These are phyloP conservation scores for Euphorbia lathyris DNA, from an alignment of 345 rosid genomes.

Conservation along the genomic window DNA sequence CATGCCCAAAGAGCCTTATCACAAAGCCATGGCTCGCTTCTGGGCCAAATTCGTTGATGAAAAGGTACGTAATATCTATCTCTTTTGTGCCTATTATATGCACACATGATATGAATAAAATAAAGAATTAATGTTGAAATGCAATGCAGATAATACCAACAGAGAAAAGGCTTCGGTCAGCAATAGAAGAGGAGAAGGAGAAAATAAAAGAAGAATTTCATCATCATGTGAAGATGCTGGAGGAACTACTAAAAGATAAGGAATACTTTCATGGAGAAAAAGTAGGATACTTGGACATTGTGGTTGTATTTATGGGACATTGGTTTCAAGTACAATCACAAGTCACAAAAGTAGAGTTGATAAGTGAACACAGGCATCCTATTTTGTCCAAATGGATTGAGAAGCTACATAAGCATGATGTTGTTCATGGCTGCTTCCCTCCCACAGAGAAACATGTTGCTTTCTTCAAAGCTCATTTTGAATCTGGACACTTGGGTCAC, in stretches of 20 bases:
- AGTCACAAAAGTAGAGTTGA: neutral
- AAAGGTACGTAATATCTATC: neutral
- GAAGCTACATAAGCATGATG: neutral
- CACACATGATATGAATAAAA: too few relatives aligned
- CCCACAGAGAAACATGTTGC: slow-evolving; percentile 1
- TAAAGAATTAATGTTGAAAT: too few relatives aligned
- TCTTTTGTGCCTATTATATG: too few relatives aligned
- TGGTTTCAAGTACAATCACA: neutral
- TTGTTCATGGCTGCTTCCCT: neutral
- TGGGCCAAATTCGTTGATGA: slow-evolving; percentile 4
- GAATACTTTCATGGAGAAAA: neutral
- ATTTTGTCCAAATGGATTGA: neutral
- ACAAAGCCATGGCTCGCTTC: neutral
- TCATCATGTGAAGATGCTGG: neutral
- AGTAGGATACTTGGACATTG: slow-evolving; percentile 10
- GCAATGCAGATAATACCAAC: neutral
- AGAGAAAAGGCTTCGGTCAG: neutral
- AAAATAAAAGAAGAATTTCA: neutral
- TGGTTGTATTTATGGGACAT: neutral
- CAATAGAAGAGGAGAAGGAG: neutral
- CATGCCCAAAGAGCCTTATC: neutral
- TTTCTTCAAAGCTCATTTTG: neutral
- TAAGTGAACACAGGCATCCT: neutral
- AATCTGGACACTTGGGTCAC: neutral
- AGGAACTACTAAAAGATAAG: neutral